Base-by-base conservation (phyloP, 2,329 filamentous ascomycete species). In the Trichophyton verrucosum region DNA sequence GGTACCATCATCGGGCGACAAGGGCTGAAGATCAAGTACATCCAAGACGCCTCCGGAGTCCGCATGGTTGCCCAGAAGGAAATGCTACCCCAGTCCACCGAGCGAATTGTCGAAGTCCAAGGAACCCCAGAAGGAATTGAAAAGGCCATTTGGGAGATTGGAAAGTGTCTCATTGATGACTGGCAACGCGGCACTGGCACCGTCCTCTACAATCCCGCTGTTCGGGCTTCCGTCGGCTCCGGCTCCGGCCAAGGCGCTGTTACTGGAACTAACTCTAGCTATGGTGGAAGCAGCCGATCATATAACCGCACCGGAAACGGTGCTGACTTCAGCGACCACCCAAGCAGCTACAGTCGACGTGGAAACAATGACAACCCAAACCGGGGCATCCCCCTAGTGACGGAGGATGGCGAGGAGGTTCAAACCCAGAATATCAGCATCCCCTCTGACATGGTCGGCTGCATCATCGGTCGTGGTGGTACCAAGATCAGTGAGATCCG, bases 341-440 rank as follows among this genome's bases (percentile, higher is more conserved):
- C 83, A 60, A 76, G 83, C 64, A 82, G 87, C 64, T 90, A 86
- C 76, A 86, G 82, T 70, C 87, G 90, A 69, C 89, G 91, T 63
- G 91, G 89, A 59, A 89, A 91, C 73, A 88, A 88, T 17, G 91
- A 96, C 72, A 86, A 87, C 65, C 86, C 84, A 65, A 82, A 82
- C 67, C 89, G 91, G 64, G 89, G 89, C 61, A 89, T 89, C 49
- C 91, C 90, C 22, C 89, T 89, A 51, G 89, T 95, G 70, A 91
- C 94, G 64, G 92, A 97, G 76, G 95, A 97, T 66, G 94, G 94
- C 64, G 94, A 97, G 73, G 92, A 96, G 75, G 88, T 97, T 64
- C 92, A 96, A 76, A 99, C 94, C 1, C 94, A 99, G 73, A 99
- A 99, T 78, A 99, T 99, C 77, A 96, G 91, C 80, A 99, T 99